Conservation (phyloP, 306 rosid species). For the Carpinus viminea region DNA sequence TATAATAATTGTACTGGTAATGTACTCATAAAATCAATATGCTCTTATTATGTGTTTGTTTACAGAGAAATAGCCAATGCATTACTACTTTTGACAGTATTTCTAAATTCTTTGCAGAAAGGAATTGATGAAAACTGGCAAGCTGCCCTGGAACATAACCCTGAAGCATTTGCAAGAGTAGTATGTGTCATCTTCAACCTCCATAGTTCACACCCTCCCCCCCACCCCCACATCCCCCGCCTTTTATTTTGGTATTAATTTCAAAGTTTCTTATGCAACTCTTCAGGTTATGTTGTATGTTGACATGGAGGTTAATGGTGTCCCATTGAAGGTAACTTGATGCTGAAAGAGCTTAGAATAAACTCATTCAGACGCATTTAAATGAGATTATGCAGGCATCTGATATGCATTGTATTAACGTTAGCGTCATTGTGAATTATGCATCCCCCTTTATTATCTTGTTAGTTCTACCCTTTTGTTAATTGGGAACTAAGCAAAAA, state of each 20-base stretch:
- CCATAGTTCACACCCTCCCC: not conserved
- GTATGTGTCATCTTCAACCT: constrained; percentile 45
- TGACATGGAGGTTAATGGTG: constrained; percentile 98
- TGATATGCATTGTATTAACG: not conserved
- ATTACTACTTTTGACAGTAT: constrained; percentile 7
- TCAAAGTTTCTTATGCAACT: constrained; percentile 19
- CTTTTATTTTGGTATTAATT: not conserved
- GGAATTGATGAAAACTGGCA: constrained; percentile 99
- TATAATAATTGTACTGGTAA: not conserved
- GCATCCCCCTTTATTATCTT: not conserved
- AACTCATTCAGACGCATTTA: constrained; percentile 11
- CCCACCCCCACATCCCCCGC: too few relatives aligned
- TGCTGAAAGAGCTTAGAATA: constrained; percentile 7
- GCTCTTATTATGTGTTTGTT: not conserved
- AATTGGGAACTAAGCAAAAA: not conserved
- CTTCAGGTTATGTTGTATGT: constrained; percentile 93
- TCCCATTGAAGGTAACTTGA: constrained; percentile 79
- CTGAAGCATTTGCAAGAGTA: constrained; percentile 99
- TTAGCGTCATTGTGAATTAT: constrained; percentile 6
- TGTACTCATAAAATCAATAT: not conserved
- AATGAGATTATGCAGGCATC: not conserved
- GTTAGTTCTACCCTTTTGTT: constrained; percentile 11
- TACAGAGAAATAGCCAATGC: not conserved
- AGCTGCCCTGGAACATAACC: constrained; percentile 94
- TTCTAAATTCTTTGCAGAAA: constrained; percentile 55